Base-by-base conservation (phyloP, 2,329 filamentous ascomycete species). In the Saccharata proteae region DNA sequence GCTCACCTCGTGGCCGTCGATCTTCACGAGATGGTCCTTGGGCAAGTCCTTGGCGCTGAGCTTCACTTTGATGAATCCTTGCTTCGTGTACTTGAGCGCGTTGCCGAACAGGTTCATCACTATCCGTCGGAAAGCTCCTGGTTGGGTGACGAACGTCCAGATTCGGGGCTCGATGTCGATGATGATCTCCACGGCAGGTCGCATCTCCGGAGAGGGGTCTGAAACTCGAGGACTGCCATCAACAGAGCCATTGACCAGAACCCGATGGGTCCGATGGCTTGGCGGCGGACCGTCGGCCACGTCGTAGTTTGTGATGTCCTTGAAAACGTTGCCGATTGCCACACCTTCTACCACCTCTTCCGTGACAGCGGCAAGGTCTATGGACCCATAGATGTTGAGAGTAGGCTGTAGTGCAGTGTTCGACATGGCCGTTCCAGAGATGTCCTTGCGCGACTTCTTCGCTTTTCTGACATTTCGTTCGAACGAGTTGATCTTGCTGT, bases 311-410 rank as follows among this genome's bases (percentile, higher is more conserved):
- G 40, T 38, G 7, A 43, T 40, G 17, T 44, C 43, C 29, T 46
- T 54, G 40, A 62, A 61, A 1, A 49, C 51, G 23, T 70, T 64
- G 0, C 68, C 68, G 19, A 59, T 54, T 41, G 55, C 66, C 4
- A 71, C 66, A 2, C 68, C 67, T 35, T 72, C 67, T 4, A 68
- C 59, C 0, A 68, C 67, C 39, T 71, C 67, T 43, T 71, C 68
- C 1, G 64, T 58, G 8, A 69, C 40, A 3, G 59, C 48, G 11
- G 59, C 57, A 1, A 69, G 44, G 35, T 67, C 59, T 0, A 61
- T 40, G 13, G 49, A 41, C 7, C 49, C 46, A 5, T 51, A 51
- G 18, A 52, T 36, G 32, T 50, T 44, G 38, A 59, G 30, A 36
- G 39, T 22, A 33, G 52, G 27, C 44, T 57, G 26, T n/a, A 44